Base-by-base conservation (phyloP, 305 asterid species). In the Lippia alba region DNA sequence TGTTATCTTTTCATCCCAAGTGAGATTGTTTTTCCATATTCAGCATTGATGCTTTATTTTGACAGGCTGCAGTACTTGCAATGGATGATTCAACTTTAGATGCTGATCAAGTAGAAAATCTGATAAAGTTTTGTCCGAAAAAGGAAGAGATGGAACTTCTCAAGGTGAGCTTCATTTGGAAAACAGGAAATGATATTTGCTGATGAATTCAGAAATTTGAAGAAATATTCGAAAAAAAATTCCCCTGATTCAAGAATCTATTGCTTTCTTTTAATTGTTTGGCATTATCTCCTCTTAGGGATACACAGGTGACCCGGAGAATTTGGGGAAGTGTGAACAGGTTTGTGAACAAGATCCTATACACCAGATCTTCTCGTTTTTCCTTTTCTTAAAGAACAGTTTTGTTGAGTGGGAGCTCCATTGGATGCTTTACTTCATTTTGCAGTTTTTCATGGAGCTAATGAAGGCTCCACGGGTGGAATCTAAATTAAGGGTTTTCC, bases 401-500 rank as follows among this genome's bases (percentile, higher is more conserved):
- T 36, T 70, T 49, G 50, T 63, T 57, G 51, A 67, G 18, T 46
- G 80, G 36, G 51, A 49, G 65, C 61, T 54, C 44, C 67, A 46
- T 64, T 54, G 73, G 56, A 64, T 24, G 56, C 64, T 50, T 73
- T 61, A 66, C 46, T 81, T 49, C 33, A 46, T 72, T 58, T 85
- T 76, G 76, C 89, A 94, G 99, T 94, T 94, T 85, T 95, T 92
- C 73, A 67, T 95, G 84, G 99, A 95, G 92, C 87, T 95, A 81
- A 95, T 95, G 99, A 95, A 95, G 87, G 98, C 87, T 64, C 99
- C 98, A 44, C 87, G 99, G 46, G 94, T 92, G 59, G 99, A 95
- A 78, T 78, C 96, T 64, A 95, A 95, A 83, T 77, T 95, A 48
- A 79, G 94, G 77, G 91, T 92, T 72, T 95, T 95, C 80, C 82